Base-by-base conservation (phyloP, 2,329 filamentous ascomycete genomes). In the Ceratocystis destructans region DNA sequence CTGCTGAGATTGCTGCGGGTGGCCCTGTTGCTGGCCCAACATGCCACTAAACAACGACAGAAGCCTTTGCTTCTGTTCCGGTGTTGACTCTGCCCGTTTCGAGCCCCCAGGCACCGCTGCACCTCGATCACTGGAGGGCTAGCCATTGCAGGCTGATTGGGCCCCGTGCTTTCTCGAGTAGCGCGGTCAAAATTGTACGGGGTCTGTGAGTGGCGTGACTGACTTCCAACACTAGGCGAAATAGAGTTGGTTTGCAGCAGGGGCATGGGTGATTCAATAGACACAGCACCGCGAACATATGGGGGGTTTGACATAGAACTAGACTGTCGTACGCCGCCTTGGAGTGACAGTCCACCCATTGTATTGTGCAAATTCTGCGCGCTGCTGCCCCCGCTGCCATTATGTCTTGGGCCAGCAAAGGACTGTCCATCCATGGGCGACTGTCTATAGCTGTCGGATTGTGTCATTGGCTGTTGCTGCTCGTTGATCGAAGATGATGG, bases 31-130 rank as follows among this genome's bases (percentile, higher is more conserved):
- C 50, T 53, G 50, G 28, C 41, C 44, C 17, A 70, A 71, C 71
- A 82, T 83, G 37, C 82, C 83, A 31, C 82, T 80, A 71, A 89
- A 88, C 1, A 89, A 79, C 4, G 85, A 87, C 12, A 89, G 77
- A 3, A 82, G 75, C 66, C 77, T 75, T 57, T 77, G 76, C 69
- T 73, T 77, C 64, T 81, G 79, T 50, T 76, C 81, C 22, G 73
- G 41, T 2, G 68, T 72, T 31, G 77, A 73, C 48, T 74, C 72
- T 33, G 74, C 73, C 10, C 73, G 73, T 57, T 75, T 74, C 25
- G 71, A 66, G 10, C 71, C 66, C 5, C 70, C 70, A 4, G 73
- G 71, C 28, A 71, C 67, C 5, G 73, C 72, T 50, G 74, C 70
- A 46, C 71, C 3, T 72, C 72, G 20, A 71, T 69, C 5, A 71